Base-by-base conservation (phyloP, 2,329 filamentous ascomycete genomes). In the Pseudocercospora fijiensis region DNA sequence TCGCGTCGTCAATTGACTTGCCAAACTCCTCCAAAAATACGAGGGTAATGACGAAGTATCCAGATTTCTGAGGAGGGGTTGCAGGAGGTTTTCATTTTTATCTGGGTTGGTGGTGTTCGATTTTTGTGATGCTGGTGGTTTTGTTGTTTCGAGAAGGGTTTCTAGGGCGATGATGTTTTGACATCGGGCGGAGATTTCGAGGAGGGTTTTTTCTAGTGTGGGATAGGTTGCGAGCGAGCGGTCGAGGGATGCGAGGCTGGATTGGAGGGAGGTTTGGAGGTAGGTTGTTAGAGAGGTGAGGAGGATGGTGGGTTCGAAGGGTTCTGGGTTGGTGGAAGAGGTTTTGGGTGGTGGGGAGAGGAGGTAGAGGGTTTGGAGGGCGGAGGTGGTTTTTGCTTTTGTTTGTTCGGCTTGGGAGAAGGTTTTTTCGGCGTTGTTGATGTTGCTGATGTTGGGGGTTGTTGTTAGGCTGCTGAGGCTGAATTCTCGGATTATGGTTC, bases 1-100 rank as follows among this genome's bases (percentile, higher is more conserved):
- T 22, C 91, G 85, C 0, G 87, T 81, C 3, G 89, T 86, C 64
- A 98, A 82, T 61, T 87, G 88, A 0, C 90, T 87, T 0, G 95
- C 95, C 72, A 98, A 85, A 8, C 90, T 90, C 59, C 95, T 85
- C 92, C 95, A 99, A 79, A 96, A 99, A 76, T 94, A 96, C 0
- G 90, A 94, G 1, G 92, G 87, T 16, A 99, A 81, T 1, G 91
- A 95, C 0, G 90, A 87, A 0, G 92, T 96, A 77, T 98, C 95
- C 7, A 99, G 85, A 10, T 85, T 80, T 8, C 96, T 84, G 5
- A 76, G 69, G 0, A 96, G 80, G 0, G 88, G 88, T 22, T 89
- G 85, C 0, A 97, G 82, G 47, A 97, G 84, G 62, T 85, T 85
- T 55, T 72, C 62, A 27, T 72, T 62, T 10, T 4, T 94, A 75